Evolutionary conservation across 345 rosid species (phyloP), one percentile per base, ranked within the genome.

Genomic region (Toxicodendron radicans): DNA sequence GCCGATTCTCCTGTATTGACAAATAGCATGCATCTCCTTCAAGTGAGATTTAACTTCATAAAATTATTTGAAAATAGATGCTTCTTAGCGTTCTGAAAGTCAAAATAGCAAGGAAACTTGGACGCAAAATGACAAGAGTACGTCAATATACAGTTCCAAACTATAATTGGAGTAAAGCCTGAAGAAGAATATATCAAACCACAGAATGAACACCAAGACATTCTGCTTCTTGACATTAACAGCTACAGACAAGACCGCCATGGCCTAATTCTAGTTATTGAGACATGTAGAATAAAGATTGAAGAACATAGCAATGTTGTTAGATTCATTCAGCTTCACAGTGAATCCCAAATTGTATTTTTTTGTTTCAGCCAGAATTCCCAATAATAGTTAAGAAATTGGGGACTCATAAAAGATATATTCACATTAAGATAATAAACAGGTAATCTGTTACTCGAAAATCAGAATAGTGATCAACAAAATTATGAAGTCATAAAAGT

Each of bases 1-100:
- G 32, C 99, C 99, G 71, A 90, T 95, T 73, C 92, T 93, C 92
- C 97, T 95, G 89, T 33, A 59, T 27, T n/a, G 73, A 33, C 12
- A 74, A 43, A 38, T 46, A 45, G 11, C 18, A 24, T 17, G 43
- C 21, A 54, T 35, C 51, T 38, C 43, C 43, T 23, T 41, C 14
- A 7, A 11, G 58, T 53, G 20, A 43, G 53, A 75, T 43, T 48
- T 53, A 30, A 70, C 6, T n/a, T 3, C 30, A 35, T 43, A 21
- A n/a, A 54, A 79, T 32, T 13, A 63, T 57, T 35, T 12, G 1
- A 14, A n/a, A 30, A 27, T 16, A 18, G 20, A 45, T 21, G 20
- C 48, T 10, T 27, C 13, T 27, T 27, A 11, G 52, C 58, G 45
- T 63, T 9, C 20, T 20, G 12, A 51, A 21, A 60, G 8, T 20